Evolutionary conservation across 257 asterid genomes (phyloP), one percentile per base, ranked within the genome.

Genomic region (Sherardia arvensis): DNA sequence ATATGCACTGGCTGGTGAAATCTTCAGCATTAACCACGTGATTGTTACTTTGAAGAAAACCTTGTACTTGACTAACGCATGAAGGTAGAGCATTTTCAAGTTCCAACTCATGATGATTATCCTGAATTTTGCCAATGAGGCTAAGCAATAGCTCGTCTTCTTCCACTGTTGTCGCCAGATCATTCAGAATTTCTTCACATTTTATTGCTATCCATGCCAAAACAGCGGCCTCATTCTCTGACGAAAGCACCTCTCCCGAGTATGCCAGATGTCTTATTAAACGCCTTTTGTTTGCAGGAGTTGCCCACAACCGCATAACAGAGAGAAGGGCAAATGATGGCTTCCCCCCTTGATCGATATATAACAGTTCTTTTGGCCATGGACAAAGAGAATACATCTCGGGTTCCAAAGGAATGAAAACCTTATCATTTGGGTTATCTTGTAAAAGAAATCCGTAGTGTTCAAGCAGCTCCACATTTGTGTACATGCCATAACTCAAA

Each of bases 401-500:
- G 14, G 87, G 79, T 68, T 86, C 95, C 68, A 88, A 69, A 43
- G 91, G 74, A 57, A 88, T 82, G 73, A 80, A 92, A 54, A 83
- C 90, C 51, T 82, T 92, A 68, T 92, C 95, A 62, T 88, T 92
- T 60, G 95, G 91, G 70, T 87, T 92, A 11, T 80, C 83, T 9
- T 65, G 70, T 32, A 92, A 85, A 66, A 92, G 76, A 76, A 92
- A 92, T 21, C 98, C 98, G 30, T 92, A 92, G 78, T 88, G 95
- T 65, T 92, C 95, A 2, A 92, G 89, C 68, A 92, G 95, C 85
- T 92, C 98, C 78, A 92, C 53, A 67, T 92, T 88, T 49, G 98
- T 92, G 79, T 88, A 92, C 65, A 86, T 79, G 22, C 97, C 98
- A n/a, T 92, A 92, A 81, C 95, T 85, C 66, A 92, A 78, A 74